These are phyloP conservation scores for Dactylella cylindrospora DNA, from an alignment of 2,329 filamentous ascomycete species.

Conservation along the genomic window DNA sequence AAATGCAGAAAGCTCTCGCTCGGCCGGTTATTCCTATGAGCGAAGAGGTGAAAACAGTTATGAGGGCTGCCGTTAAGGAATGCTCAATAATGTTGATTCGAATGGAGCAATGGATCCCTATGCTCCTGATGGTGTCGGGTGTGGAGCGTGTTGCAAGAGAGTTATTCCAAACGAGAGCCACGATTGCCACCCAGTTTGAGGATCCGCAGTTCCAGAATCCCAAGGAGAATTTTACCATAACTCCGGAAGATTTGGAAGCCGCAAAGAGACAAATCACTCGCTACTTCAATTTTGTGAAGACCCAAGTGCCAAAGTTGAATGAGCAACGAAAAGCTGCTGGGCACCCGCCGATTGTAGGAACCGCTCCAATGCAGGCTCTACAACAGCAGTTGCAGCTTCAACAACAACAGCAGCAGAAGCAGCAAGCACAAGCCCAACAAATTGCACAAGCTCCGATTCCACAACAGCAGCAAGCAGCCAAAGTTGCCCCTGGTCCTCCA, in stretches of 20 bases:
- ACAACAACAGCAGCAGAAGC: slow-evolving; percentile 1
- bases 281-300: slow-evolving; percentile 41
- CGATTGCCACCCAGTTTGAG: slow-evolving; percentile 35
- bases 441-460: neutral
- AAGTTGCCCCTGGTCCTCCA: neutral
- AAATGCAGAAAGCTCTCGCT: slow-evolving; percentile 18
- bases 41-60: slow-evolving; percentile 28
- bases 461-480: slow-evolving; percentile 1
- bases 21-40: slow-evolving; percentile 35
- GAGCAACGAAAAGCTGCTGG: slow-evolving; percentile 24
- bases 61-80: slow-evolving; percentile 24
- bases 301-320: slow-evolving; percentile 34
- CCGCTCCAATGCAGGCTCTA: slow-evolving; percentile 4
- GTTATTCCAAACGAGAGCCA: slow-evolving; percentile 27
- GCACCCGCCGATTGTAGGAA: slow-evolving; percentile 24
- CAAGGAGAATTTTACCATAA: slow-evolving; percentile 35
- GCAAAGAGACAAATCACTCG: slow-evolving; percentile 29
- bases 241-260: slow-evolving; percentile 31
- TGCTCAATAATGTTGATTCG: slow-evolving; percentile 8
- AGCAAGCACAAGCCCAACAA: slow-evolving; percentile 1
- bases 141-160: slow-evolving; percentile 23
- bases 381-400: slow-evolving; percentile 17
- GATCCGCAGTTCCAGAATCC: slow-evolving; percentile 25
- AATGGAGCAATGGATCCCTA: slow-evolving; percentile 42
- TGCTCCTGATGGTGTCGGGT: slow-evolving; percentile 32